Evolutionary conservation across 1,284 basidiomycete species (phyloP), one percentile per base, ranked within the genome.

Genomic region (Cutaneotrichosporon sp.): DNA sequence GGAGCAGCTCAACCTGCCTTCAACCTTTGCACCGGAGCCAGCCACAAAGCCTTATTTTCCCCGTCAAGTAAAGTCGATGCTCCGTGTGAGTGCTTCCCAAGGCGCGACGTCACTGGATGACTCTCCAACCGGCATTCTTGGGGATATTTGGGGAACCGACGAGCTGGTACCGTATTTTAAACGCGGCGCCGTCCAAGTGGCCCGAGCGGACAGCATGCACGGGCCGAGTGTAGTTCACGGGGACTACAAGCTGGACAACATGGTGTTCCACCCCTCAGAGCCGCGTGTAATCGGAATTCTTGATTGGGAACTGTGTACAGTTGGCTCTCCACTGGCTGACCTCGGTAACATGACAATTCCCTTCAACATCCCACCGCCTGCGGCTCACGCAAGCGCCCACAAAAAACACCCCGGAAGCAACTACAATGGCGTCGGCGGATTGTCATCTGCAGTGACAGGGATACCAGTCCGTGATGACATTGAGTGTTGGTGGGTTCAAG

Each of bases 271-370:
- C 68, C 87, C 88, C 0, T 90, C 85, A 2, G 86, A 96, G 75
- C 89, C 92, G 54, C 79, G 83, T 40, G 91, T 97, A 1, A 92
- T 97, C 63, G 93, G 90, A 1, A 90, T 97, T 39, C 76, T 97
- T 42, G 93, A 97, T 70, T 97, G 93, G 93, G 93, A 97, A 69
- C 77, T 97, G 37, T 93, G 89, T 65, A 97, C 93, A 1, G 80
- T 94, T 13, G 90, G 90, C 9, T 89, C 86, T 64, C 86, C 87
- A 26, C 80, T 94, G 1, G 88, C 88, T 15, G 93, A 97, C 69
- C 79, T 97, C 3, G 90, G 84, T 1, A 97, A 97, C 73, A 76
- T 97, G 49, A 51, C 49, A 17, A 55, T 46, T 13, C 47, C 52
- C n/a, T 54, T 54, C 52, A 45, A 45, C 37, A 40, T 39, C 42